Base-by-base conservation (phyloP, 2,329 filamentous ascomycete species). In the Elsinoe perseae region DNA sequence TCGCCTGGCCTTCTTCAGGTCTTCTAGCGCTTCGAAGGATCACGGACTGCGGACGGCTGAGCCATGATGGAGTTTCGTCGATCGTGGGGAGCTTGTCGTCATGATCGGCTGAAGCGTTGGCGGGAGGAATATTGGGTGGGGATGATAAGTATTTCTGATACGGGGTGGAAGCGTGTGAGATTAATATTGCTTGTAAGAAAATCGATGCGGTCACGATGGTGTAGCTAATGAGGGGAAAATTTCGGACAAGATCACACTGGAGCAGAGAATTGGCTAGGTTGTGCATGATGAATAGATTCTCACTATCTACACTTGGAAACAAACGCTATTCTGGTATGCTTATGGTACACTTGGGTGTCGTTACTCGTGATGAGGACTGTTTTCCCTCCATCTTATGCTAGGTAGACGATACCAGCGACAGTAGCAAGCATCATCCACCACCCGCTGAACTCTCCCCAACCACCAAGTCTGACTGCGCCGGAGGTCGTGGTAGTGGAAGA, bases 361-460 rank as follows among this genome's bases (percentile, higher is more conserved):
- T 50, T 30, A 18, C 25, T 50, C 44, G 27, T 50, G 2, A 48
- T 9, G 2, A 23, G 40, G 16, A 4, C 8, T 44, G 21, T 16
- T 18, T 3, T 14, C 25, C 18, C 14, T 30, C 21, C 36, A n/a
- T 4, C 20, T 20, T 52, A 54, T 42, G 28, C 28, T 55, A 65
- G 65, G 56, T 64, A 66, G 38, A 69, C 61, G n/a, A 65, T 64
- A 38, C 69, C 71, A 2, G 67, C 58, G 4, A 73, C 70, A 53
- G 70, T 65, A 28, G 70, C 64, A 2, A 67, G 65, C 55, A 75
- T 65, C 3, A 68, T 63, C 66, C 69, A 73, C 55, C 68, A 72
- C 2, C 74, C 72, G 16, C 66, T 62, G 36, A 65, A 68, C 55
- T 69, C 64, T 10, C 65, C 61, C 9, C 67, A 40, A 3, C 56